These are phyloP conservation scores for Licmophora abbreviata DNA, from an alignment of 108 stramenopile species.

Conservation along the genomic window DNA sequence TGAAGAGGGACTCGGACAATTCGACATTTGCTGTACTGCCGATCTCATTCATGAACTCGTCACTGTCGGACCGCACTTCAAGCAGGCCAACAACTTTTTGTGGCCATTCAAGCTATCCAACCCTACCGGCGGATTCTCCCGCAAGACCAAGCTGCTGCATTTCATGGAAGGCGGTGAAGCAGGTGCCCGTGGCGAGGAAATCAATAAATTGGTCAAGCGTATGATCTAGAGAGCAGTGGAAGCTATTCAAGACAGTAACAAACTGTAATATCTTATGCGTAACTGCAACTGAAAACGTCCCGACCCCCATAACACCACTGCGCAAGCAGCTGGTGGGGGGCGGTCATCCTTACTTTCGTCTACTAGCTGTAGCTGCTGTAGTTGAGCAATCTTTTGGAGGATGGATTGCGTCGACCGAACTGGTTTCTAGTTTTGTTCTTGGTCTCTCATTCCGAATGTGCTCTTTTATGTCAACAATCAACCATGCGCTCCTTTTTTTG, in stretches of 20 bases:
- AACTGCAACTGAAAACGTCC: slow-evolving; percentile 67
- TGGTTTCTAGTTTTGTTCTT: too few relatives aligned
- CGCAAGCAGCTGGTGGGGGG: neutral
- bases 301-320: slow-evolving; percentile 36
- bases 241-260: neutral
- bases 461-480: too few relatives aligned
- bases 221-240: slow-evolving; percentile 82
- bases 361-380: too few relatives aligned
- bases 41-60: slow-evolving; percentile 93
- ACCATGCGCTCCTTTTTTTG: too few relatives aligned
- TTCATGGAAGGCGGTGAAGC: slow-evolving; percentile 99
- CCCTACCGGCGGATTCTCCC: slow-evolving; percentile 95
- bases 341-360: slow-evolving; percentile 5
- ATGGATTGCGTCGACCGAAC: too few relatives aligned
- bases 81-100: slow-evolving; percentile 99
- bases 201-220: slow-evolving; percentile 91
- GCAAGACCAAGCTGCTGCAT: slow-evolving; percentile 97
- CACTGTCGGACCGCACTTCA: slow-evolving; percentile 99
- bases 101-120: slow-evolving; percentile 99
- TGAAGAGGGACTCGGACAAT: slow-evolving; percentile 73
- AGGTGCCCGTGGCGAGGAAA: slow-evolving; percentile 94
- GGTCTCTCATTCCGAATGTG: too few relatives aligned
- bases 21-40: slow-evolving; percentile 86
- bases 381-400: too few relatives aligned
- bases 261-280: slow-evolving; percentile 2